Evolutionary conservation across 306 rosid species (phyloP), one percentile per base, ranked within the genome.

Genomic region (Echinosophora koreensis): DNA sequence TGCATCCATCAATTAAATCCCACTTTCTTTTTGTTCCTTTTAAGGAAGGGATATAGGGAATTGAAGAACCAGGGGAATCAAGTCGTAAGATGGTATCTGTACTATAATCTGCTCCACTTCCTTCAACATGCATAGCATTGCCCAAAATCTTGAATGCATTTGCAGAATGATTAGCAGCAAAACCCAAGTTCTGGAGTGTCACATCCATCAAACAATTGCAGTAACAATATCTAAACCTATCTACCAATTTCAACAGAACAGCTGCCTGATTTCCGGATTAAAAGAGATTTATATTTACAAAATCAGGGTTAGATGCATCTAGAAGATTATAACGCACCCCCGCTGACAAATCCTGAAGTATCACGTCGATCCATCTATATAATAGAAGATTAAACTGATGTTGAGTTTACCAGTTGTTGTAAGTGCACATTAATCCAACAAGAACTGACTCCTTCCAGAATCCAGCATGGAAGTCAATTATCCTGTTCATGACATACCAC

Each of bases 271-370:
- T 85, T 88, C 89, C 74, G 69, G 88, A 42, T 69, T 67, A 80
- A 81, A 71, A 74, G 73, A 71, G 69, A 34, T 35, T 60, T 54
- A 73, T 67, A 74, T 71, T 76, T 80, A 88, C 85, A 82, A 73
- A 78, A 77, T 71, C 68, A 85, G 32, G 59, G 83, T 84, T 79
- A 88, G 86, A 83, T 66, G 86, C 47, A 78, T 81, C 83, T 32
- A 71, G 30, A 71, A 69, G 77, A 69, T 82, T 50, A 73, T 70
- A 78, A 73, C 70, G 79, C 88, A 50, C 90, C 96, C 86, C 96
- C 96, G 14, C 96, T 90, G 50, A 90, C 96, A 84, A 90, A 90
- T 75, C 93, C 93, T 0, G 96, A 90, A 15, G 96, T 90, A 83
- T 90, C 96, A 3, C 85, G 84, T 1, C 96, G 86, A 75, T 90